Base-by-base conservation (phyloP, 495 filamentous ascomycete genomes). In the Trichoderma asperelloides region DNA sequence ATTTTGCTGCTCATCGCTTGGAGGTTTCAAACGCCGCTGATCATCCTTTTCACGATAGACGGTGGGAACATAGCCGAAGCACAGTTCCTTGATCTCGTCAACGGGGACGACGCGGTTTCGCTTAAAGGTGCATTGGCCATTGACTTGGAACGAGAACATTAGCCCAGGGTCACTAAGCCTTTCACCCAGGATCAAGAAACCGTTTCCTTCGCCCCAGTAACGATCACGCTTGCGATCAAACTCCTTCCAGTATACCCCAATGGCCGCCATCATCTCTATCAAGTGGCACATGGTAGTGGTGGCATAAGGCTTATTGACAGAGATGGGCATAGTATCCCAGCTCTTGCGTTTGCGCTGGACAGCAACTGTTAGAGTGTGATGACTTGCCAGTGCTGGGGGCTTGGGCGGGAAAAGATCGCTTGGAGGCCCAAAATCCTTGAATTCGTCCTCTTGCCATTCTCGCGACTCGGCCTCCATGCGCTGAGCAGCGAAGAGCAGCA, bases 171-270 rank as follows among this genome's bases (percentile, higher is more conserved):
- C 80, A 41, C 75, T 68, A 7, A 78, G 73, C 12, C 74, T 68
- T 1, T 75, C 72, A 40, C 81, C 81, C 1, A 77, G 79, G 33
- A 84, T 65, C 55, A 82, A 78, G 69, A 73, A 81, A 0, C 81
- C 81, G 68, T 84, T 84, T 2, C 82, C 82, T 69, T 83, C 82
- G 47, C 76, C 82, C 39, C 82, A 76, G 55, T 82, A 80, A 2
- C 75, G 75, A 69, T 82, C 78, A 43, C 71, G 70, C 11, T 68
- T 73, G 18, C 78, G 68, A 70, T 82, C 76, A 67, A 81, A 82
- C 66, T 78, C 78, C 65, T 78, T 79, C 82, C 81, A 84, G 71
- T 84, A 74, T 12, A 84, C 75, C 0, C 81, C 81, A 63, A 84
- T 68, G 74, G 82, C 79, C 30, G 80, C 77, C 23, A 77, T 79